Evolutionary conservation across 495 filamentous ascomycete species (phyloP).

Genomic region (Chaetomium tenue): DNA sequence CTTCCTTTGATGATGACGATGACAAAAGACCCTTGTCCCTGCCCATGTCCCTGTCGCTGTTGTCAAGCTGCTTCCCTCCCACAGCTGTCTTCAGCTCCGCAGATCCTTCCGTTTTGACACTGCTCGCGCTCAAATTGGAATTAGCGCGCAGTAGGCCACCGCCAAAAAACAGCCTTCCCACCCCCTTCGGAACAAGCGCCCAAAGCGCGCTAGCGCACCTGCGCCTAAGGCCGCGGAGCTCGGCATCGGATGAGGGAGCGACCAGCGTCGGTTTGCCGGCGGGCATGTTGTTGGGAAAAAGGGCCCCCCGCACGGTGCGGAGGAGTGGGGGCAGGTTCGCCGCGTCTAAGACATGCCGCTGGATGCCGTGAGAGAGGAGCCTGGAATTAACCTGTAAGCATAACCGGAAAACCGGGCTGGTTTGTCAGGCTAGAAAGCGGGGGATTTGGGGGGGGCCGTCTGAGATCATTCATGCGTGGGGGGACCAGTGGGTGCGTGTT

Average conservation of each 20-base stretch:
- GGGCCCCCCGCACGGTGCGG: constrained; percentile 62
- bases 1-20: background rate
- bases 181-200: constrained; percentile 49
- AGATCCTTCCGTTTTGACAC: constrained; percentile 19
- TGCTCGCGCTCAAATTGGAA: constrained; percentile 8
- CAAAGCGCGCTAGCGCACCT: constrained; percentile 55
- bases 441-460: constrained; percentile 16
- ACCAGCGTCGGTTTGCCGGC: constrained; percentile 48
- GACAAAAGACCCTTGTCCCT: constrained; percentile 3
- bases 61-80: background rate
- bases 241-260: constrained; percentile 48
- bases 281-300: constrained; percentile 77
- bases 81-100: constrained; percentile 16
- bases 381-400: constrained; percentile 41
- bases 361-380: constrained; percentile 70
- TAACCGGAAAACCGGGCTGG: constrained; percentile 1
- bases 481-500: constrained; percentile 19
- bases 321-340: constrained; percentile 71
- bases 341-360: constrained; percentile 62
- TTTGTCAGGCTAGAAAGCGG: constrained; percentile 14
- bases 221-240: constrained; percentile 48
- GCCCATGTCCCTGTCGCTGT: constrained; percentile 11
- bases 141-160: constrained; percentile 20
- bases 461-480: constrained; percentile 30
- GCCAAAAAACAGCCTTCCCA: constrained; percentile 55